These are phyloP conservation scores for Pulveroboletus sp. DNA, from an alignment of 768 basidiomycete genomes.

Conservation along the genomic window DNA sequence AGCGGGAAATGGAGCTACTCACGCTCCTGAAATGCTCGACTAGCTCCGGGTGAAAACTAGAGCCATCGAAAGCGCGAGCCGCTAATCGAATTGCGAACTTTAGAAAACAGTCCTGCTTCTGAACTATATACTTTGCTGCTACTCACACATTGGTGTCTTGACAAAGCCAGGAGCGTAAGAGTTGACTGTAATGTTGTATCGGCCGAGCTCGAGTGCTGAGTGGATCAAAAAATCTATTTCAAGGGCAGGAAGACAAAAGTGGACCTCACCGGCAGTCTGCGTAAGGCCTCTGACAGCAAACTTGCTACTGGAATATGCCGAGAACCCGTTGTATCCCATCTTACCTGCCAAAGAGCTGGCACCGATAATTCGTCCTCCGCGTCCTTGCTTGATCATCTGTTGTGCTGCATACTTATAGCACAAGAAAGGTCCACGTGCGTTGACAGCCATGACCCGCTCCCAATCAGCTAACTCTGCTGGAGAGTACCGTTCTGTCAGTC, in stretches of 20 bases:
- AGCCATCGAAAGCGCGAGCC: neutral
- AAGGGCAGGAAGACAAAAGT: neutral
- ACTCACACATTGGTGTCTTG: constrained; percentile 27
- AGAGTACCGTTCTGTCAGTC: neutral
- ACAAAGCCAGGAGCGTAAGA: constrained; percentile 35
- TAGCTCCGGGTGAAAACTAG: neutral
- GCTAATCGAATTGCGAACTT: neutral
- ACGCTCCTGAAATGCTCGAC: neutral
- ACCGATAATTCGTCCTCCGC: constrained; percentile 53
- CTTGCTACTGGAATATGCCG: constrained; percentile 33
- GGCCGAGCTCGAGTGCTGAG: constrained; percentile 25
- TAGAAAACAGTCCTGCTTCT: neutral
- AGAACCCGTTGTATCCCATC: neutral
- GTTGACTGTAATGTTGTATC: constrained; percentile 35
- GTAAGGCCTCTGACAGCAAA: constrained; percentile 38
- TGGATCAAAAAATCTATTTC: neutral
- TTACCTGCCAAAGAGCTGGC: constrained; percentile 13
- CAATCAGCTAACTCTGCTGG: neutral
- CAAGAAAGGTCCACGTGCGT: constrained; percentile 51
- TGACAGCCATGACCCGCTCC: constrained; percentile 29
- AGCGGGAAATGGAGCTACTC: neutral
- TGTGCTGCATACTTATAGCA: constrained; percentile 59
- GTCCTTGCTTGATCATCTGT: constrained; percentile 51
- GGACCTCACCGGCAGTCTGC: constrained; percentile 31
- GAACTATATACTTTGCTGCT: neutral